Base-by-base conservation (phyloP, 140 eudicot species). In the Cichorium intybus region DNA sequence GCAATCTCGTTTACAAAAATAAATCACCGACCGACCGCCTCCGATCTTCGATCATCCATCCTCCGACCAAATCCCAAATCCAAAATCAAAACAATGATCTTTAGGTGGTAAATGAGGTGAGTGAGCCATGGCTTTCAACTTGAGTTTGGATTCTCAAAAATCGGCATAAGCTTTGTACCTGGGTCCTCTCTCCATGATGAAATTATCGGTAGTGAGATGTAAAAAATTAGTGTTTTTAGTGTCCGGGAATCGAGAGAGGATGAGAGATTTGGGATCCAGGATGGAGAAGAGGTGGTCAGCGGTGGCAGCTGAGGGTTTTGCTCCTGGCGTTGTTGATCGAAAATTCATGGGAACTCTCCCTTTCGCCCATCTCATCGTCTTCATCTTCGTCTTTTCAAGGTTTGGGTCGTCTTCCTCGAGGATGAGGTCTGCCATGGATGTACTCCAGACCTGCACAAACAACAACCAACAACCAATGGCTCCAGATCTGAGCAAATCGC, bases 101-200 rank as follows among this genome's bases (percentile, higher is more conserved):
- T 64, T 66, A 5, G 71, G 69, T 7, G 62, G 75, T 26, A 54
- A 26, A 21, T 54, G 70, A 17, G 61, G 37, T 39, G 72, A 64
- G 24, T 58, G 75, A 1, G 48, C 6, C 0, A 5, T 24, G 52
- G 47, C 35, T 79, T 75, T 80, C 56, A 22, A 11, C 66, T 81
- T 26, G 60, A 90, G 80, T 66, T 62, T 84, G 6, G 81, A 77
- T 66, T 90, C 95, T 21, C 97, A 68, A 53, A 87, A 78, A 69
- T 75, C 79, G 41, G 94, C 82, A 66, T 90, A 90, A 2, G 85
- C 93, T 22, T 90, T 60, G 83, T 84, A 90, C 27, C 86, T 50
- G n/a, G 97, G 85, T 1, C 97, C 97, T 70, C 97, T 77, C 46
- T 89, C 90, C 84, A 80, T 71, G 75, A 75, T 47, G 69, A 54